These are phyloP conservation scores for Patellifolia procumbens DNA, from an alignment of 179 eudicot genomes.

Conservation along the genomic window DNA sequence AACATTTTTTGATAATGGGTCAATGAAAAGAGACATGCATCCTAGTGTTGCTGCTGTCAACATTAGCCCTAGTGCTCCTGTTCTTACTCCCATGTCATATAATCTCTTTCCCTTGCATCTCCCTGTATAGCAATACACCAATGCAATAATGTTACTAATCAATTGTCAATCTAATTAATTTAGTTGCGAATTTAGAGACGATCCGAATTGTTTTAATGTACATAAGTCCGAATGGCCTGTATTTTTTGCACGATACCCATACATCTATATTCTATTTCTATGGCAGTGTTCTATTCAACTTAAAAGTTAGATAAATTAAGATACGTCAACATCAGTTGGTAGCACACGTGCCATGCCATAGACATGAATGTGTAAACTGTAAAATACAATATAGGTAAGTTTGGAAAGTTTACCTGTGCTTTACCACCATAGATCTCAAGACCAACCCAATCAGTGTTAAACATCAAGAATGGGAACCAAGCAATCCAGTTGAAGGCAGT, in stretches of 20 bases:
- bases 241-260: too few relatives aligned
- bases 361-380: too few relatives aligned
- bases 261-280: too few relatives aligned
- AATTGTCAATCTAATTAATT: too few relatives aligned
- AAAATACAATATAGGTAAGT: neutral
- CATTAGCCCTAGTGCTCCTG: constrained; percentile 52
- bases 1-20: constrained; percentile 35
- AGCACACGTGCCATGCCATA: too few relatives aligned
- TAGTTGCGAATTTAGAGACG: too few relatives aligned
- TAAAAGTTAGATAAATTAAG: too few relatives aligned
- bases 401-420: constrained; percentile 21
- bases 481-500: constrained; percentile 61
- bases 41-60: constrained; percentile 39
- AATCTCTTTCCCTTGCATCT: neutral
- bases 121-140: constrained; percentile 13
- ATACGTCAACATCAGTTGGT: too few relatives aligned
- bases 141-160: too few relatives aligned
- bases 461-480: constrained; percentile 60
- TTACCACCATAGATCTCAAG: constrained; percentile 58
- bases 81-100: constrained; percentile 44
- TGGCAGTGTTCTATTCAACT: too few relatives aligned
- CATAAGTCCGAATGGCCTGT: too few relatives aligned
- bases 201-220: too few relatives aligned
- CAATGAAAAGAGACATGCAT: constrained; percentile 32
- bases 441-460: constrained; percentile 70